Percentiles rank a stretch among this genome's conserved stretches.
These are phyloP conservation scores for Penicillium paxilli DNA, from an alignment of 495 filamentous ascomycete genomes.

Conservation along the genomic window DNA sequence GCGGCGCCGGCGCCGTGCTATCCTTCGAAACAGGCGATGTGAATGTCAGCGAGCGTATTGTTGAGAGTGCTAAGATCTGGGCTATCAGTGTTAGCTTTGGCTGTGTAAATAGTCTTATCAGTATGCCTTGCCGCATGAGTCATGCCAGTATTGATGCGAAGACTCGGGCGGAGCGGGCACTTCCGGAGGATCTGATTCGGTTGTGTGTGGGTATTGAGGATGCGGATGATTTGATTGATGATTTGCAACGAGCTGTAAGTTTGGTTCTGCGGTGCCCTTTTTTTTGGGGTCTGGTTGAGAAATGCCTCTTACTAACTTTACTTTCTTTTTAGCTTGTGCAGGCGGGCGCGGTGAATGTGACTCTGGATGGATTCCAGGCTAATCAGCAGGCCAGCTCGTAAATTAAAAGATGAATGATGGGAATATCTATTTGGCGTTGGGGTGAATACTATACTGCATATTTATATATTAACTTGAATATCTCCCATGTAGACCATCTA, in stretches of 20 bases:
- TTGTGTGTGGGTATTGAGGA: constrained; percentile 98
- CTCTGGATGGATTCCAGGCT: constrained; percentile 72
- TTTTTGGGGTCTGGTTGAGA: not conserved
- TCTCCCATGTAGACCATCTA: not conserved
- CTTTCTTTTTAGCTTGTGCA: constrained; percentile 69
- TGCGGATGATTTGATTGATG: constrained; percentile 87
- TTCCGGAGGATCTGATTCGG: constrained; percentile 95
- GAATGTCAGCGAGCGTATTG: constrained; percentile 81
- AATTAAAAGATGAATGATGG: not conserved
- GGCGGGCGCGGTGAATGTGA: constrained; percentile 87
- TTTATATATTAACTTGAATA: not conserved
- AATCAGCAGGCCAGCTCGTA: constrained; percentile 32
- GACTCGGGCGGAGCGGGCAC: constrained; percentile 80
- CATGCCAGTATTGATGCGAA: constrained; percentile 97
- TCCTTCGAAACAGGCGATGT: constrained; percentile 94
- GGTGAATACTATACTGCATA: constrained; percentile 6
- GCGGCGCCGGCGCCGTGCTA: constrained; percentile 90
- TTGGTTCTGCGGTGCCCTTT: constrained; percentile 1
- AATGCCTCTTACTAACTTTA: constrained; percentile 15
- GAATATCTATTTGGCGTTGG: constrained; percentile 13
- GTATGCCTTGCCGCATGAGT: constrained; percentile 99
- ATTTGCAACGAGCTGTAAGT: constrained; percentile 86
- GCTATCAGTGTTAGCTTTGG: constrained; percentile 96
- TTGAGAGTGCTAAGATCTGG: constrained; percentile 88
- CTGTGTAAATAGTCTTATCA: constrained; percentile 97